Percentiles rank a stretch among this genome's conserved stretches.
Conservation (phyloP, 2,329 filamentous ascomycete genomes). For the Trichoderma arundinaceum region DNA sequence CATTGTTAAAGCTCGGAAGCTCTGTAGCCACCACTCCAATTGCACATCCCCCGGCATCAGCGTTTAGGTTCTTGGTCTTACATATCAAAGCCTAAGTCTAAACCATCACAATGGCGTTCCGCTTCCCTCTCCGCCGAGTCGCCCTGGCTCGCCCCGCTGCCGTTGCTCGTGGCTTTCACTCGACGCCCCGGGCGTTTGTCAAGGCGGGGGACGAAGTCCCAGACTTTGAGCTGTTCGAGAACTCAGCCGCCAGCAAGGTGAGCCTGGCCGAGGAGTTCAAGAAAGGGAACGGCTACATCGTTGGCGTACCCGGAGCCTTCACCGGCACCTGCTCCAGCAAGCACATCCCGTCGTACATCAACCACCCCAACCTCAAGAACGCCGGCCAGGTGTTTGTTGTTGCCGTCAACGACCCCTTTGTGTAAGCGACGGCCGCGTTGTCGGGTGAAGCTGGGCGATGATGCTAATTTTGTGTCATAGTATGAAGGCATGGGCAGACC, state of each 20-base stretch:
- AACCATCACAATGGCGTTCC: constrained; percentile 45
- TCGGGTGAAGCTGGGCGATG: background rate
- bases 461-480: constrained; percentile 49
- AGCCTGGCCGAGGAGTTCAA: constrained; percentile 79
- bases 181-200: constrained; percentile 66
- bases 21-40: constrained; percentile 12
- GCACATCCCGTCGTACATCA: constrained; percentile 88
- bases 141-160: constrained; percentile 42
- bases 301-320: constrained; percentile 85
- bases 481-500: constrained; percentile 86
- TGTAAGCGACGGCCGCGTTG: constrained; percentile 63
- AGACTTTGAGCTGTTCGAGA: constrained; percentile 76
- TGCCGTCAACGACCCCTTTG: constrained; percentile 92
- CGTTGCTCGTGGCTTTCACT: constrained; percentile 62
- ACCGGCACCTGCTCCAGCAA: constrained; percentile 61
- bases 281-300: constrained; percentile 76
- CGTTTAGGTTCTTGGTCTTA: background rate
- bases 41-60: background rate
- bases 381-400: constrained; percentile 89
- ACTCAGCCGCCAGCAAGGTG: constrained; percentile 90
- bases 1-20: constrained; percentile 2
- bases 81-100: constrained; percentile 4
- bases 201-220: constrained; percentile 82
- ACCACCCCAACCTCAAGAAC: constrained; percentile 75
- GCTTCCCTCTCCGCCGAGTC: constrained; percentile 44